phyloP scores from a whole-genome alignment of 2,329 filamentous ascomycete genomes.

The Didymella sp. region DNA sequence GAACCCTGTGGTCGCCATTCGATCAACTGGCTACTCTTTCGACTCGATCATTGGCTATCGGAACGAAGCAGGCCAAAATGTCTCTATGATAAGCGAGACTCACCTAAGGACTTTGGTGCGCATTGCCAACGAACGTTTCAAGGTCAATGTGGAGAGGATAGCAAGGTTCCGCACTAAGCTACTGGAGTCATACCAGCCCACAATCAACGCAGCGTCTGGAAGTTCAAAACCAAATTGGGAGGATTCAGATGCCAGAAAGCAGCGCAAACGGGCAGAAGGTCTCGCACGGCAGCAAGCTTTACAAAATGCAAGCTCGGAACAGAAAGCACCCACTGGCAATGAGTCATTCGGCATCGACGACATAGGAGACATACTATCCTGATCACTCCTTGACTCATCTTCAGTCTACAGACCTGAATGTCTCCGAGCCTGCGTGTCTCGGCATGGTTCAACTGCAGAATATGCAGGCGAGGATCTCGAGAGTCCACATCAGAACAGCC shows the following conservation, averaged over 20 bases:
- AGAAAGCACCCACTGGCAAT: not conserved
- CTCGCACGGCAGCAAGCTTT: conserved; percentile 58
- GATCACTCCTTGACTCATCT: not conserved
- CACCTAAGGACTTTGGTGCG: conserved; percentile 72
- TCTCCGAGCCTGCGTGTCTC: conserved; percentile 6
- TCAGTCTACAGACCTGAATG: not conserved
- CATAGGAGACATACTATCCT: conserved; percentile 4
- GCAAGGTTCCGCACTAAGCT: conserved; percentile 67
- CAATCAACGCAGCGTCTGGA: not conserved
- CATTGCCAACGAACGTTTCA: conserved; percentile 78
- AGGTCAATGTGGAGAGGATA: conserved; percentile 72
- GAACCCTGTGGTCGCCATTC: conserved; percentile 81
- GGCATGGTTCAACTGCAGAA: not conserved
- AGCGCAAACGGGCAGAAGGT: conserved; percentile 53
- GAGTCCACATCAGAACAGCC: not conserved
- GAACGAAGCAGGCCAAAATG: conserved; percentile 48
- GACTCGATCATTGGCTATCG: conserved; percentile 77
- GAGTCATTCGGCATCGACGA: conserved; percentile 5
- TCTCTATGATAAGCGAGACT: conserved; percentile 64
- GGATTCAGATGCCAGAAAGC: conserved; percentile 47
- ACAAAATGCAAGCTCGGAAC: conserved; percentile 11
- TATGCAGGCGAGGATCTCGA: not conserved
- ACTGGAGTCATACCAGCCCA: conserved; percentile 32
- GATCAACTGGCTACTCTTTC: conserved; percentile 81
- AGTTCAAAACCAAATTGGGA: conserved; percentile 49